phyloP scores from a whole-genome alignment of 2,329 filamentous ascomycete species.

The Trichoderma oligosporum region DNA sequence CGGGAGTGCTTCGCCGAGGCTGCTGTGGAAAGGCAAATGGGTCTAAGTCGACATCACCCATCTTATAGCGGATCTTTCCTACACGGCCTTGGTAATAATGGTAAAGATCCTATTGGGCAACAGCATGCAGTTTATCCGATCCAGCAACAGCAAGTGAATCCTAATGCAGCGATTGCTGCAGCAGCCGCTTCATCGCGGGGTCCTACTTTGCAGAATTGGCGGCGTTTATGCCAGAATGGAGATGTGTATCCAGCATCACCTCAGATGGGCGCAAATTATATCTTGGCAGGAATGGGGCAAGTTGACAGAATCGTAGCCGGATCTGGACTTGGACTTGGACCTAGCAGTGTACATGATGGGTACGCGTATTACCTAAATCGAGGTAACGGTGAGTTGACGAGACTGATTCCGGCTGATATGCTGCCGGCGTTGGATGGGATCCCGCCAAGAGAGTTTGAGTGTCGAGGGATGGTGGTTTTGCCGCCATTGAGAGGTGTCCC shows the following conservation, averaged over 20 bases:
- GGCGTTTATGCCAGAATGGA: background rate
- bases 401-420: slow-evolving; percentile 54
- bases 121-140: background rate
- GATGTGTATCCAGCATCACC: background rate
- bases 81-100: background rate
- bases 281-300: background rate
- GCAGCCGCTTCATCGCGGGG: background rate
- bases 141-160: slow-evolving; percentile 4
- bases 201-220: slow-evolving; percentile 8
- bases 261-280: background rate
- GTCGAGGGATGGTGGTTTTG: slow-evolving; percentile 46
- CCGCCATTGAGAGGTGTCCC: slow-evolving; percentile 39
- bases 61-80: background rate
- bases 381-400: slow-evolving; percentile 51
- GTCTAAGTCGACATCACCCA: background rate
- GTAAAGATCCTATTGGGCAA: background rate
- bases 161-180: background rate
- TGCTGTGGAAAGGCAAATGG: slow-evolving; percentile 1
- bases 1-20: slow-evolving; percentile 14
- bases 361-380: slow-evolving; percentile 53
- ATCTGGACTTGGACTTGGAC: background rate
- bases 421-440: slow-evolving; percentile 45
- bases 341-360: slow-evolving; percentile 10
- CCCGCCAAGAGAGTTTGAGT: slow-evolving; percentile 38
- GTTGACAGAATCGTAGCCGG: background rate